Evolutionary conservation across 108 stramenopile species (phyloP).

Genomic region (Cyclostephanos tholiformis): DNA sequence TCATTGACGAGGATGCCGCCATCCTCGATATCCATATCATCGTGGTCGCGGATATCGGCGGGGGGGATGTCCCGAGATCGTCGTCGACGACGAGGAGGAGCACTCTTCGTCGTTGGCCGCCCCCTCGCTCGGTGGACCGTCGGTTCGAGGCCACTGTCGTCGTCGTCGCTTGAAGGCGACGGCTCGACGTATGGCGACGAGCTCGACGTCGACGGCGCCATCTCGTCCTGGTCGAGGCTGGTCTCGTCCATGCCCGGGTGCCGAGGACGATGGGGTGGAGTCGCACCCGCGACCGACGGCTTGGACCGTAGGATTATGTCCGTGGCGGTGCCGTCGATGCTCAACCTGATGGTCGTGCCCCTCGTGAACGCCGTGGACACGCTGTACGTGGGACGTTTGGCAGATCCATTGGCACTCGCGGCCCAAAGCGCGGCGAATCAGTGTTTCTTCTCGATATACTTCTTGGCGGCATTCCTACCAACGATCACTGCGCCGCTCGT

Average conservation of each 20-base stretch:
- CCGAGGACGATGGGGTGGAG: neutral
- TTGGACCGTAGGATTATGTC: conserved; percentile 58
- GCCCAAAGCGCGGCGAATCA: conserved; percentile 87
- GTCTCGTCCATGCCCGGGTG: conserved; percentile 31
- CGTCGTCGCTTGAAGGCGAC: neutral
- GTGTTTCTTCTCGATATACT: conserved; percentile 77
- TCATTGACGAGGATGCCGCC: neutral
- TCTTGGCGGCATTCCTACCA: conserved; percentile 75
- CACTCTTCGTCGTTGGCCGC: no score
- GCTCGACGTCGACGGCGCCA: conserved; percentile 32
- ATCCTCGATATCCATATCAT: neutral
- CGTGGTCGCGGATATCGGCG: neutral
- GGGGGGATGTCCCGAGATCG: neutral
- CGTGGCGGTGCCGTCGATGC: conserved; percentile 68
- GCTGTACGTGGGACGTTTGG: conserved; percentile 81
- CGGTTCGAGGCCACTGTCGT: neutral
- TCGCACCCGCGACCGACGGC: conserved; percentile 10
- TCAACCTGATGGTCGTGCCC: conserved; percentile 77
- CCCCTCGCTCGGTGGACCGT: no score
- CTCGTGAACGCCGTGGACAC: conserved; percentile 83
- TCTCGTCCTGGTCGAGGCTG: conserved; percentile 44
- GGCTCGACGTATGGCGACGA: neutral
- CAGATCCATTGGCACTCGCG: conserved; percentile 70
- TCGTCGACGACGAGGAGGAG: no score
- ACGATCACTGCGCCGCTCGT: conserved; percentile 83